phyloP scores from a whole-genome alignment of 495 filamentous ascomycete genomes.

The Lentithecium fluviatile region DNA sequence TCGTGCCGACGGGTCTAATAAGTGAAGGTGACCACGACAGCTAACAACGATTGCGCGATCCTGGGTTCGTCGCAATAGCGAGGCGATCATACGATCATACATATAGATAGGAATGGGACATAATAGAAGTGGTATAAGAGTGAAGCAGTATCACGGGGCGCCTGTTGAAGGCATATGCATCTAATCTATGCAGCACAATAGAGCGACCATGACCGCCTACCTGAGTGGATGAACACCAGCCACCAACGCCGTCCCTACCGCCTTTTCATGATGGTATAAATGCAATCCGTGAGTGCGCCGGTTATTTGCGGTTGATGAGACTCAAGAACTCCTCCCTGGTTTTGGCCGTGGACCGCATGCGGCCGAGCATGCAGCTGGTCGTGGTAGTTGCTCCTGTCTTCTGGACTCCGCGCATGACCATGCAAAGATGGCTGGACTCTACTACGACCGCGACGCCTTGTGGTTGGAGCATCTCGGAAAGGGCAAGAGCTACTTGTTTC shows the following conservation, averaged over 20 bases:
- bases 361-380: constrained; percentile 93
- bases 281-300: neutral
- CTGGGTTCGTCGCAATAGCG: no score
- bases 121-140: neutral
- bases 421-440: constrained; percentile 97
- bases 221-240: constrained; percentile 29
- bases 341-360: constrained; percentile 88
- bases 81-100: no score
- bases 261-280: constrained; percentile 5
- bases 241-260: constrained; percentile 8
- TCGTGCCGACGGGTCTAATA: no score
- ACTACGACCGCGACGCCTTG: constrained; percentile 94
- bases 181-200: constrained; percentile 6
- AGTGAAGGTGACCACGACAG: no score
- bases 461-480: constrained; percentile 90
- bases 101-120: no score
- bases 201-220: constrained; percentile 14
- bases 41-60: no score
- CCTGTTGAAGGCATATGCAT: constrained; percentile 31
- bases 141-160: neutral
- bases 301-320: constrained; percentile 60
- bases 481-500: constrained; percentile 91
- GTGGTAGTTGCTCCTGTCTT: constrained; percentile 85
- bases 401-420: constrained; percentile 94
- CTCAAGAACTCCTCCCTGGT: constrained; percentile 92